These are phyloP conservation scores for Olyra latifolia DNA, from an alignment of 176 grass and related monocot species.

Conservation along the genomic window DNA sequence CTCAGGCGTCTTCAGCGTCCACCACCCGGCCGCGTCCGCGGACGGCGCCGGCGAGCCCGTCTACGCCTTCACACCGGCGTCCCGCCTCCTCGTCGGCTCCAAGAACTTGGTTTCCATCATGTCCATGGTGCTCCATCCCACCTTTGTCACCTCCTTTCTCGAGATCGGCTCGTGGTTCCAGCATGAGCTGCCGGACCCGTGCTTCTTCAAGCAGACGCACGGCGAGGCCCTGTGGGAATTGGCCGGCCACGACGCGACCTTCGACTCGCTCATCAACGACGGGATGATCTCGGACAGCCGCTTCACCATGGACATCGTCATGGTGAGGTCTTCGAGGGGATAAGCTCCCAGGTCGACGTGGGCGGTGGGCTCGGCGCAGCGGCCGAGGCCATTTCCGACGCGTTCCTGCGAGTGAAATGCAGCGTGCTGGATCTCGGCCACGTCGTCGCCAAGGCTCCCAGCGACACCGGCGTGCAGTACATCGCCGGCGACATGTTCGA, in stretches of 20 bases:
- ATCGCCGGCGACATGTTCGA: too few relatives aligned
- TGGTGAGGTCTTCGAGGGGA: too few relatives aligned
- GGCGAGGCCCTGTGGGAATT: slow-evolving; percentile 15
- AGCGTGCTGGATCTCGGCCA: too few relatives aligned
- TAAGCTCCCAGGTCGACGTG: too few relatives aligned
- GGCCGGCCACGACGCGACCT: not conserved
- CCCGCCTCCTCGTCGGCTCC: slow-evolving; percentile 10
- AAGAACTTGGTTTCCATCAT: not conserved
- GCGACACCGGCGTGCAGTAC: too few relatives aligned
- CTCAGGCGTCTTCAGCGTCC: not conserved
- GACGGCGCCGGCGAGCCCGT: not conserved
- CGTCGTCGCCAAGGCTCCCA: too few relatives aligned
- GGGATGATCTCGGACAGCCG: slow-evolving; percentile 44
- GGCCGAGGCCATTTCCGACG: too few relatives aligned
- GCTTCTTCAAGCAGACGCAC: slow-evolving; percentile 15
- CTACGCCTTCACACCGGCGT: slow-evolving; percentile 12
- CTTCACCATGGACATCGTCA: slow-evolving; percentile 21
- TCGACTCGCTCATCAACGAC: slow-evolving; percentile 42
- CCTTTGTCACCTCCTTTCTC: not conserved
- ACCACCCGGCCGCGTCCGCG: not conserved
- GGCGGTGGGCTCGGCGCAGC: too few relatives aligned
- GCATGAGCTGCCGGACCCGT: not conserved
- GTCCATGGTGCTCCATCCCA: not conserved
- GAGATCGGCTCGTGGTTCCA: slow-evolving; percentile 21
- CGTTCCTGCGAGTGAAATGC: too few relatives aligned